These are phyloP conservation scores for Euphorbia tirucalli DNA, from an alignment of 345 rosid genomes.

Conservation along the genomic window DNA sequence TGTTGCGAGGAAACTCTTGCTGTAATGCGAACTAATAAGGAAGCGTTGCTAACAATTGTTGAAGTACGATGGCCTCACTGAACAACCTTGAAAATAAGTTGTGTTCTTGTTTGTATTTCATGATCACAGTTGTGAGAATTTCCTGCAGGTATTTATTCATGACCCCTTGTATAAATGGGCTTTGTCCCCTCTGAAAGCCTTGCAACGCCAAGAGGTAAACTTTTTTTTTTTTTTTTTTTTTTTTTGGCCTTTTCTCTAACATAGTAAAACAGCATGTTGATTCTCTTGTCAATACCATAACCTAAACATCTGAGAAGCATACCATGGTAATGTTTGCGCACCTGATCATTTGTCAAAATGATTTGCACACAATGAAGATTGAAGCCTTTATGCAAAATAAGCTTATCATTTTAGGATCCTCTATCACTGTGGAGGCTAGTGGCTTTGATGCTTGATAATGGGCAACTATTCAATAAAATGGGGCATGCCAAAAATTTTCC, in stretches of 20 bases:
- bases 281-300: not conserved
- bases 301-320: not conserved
- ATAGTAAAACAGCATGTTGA: not conserved
- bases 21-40: conserved; percentile 96
- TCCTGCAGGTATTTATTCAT: conserved; percentile 90
- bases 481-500: not conserved
- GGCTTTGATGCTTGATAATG: not conserved
- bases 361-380: not conserved
- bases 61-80: conserved; percentile 55
- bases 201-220: conserved; percentile 96
- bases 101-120: not conserved
- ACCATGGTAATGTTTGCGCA: not conserved
- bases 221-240: not conserved
- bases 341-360: not conserved
- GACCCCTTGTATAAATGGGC: conserved; percentile 99
- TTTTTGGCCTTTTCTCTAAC: no score
- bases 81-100: not conserved
- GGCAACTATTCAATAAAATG: not conserved
- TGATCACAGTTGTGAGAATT: conserved; percentile 17
- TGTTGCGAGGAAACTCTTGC: conserved; percentile 95
- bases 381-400: not conserved
- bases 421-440: not conserved
- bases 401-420: not conserved
- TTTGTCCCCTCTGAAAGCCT: conserved; percentile 88
- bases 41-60: conserved; percentile 86